A percentile compares a stretch with the other conserved stretches of the same genome.
Evolutionary conservation across 495 filamentous ascomycete genomes (phyloP).

Genomic region (Penicillium cinerascens): DNA sequence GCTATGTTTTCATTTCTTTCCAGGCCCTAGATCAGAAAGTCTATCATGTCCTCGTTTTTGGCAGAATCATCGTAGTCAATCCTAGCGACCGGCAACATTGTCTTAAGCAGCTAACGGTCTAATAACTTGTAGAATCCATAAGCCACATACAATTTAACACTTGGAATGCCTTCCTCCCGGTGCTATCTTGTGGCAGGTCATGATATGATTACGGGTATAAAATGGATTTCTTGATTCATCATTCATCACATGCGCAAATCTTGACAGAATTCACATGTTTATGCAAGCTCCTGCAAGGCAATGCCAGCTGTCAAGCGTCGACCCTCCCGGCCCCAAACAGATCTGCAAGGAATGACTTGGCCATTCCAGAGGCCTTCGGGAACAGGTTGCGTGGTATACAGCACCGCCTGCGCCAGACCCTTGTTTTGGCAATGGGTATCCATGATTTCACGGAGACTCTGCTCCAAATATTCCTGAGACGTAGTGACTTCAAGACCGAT

Average conservation of each 20-base stretch:
- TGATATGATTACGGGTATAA: no score
- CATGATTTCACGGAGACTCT: slow-evolving; percentile 20
- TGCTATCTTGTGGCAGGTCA: no score
- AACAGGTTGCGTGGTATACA: slow-evolving; percentile 35
- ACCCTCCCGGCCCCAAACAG: slow-evolving; percentile 44
- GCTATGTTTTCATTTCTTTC: no score
- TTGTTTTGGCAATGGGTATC: slow-evolving; percentile 8
- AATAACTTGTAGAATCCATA: no score
- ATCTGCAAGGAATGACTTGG: slow-evolving; percentile 46
- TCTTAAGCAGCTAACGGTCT: no score
- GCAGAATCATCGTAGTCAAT: no score
- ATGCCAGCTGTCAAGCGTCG: slow-evolving; percentile 36
- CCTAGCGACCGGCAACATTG: no score
- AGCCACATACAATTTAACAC: no score
- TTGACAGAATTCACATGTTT: not conserved
- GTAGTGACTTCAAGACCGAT: slow-evolving; percentile 31
- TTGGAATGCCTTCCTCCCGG: no score
- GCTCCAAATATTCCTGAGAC: slow-evolving; percentile 14
- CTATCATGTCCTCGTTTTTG: no score
- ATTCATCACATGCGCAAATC: not conserved
- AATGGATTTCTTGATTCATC: not conserved
- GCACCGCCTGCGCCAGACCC: slow-evolving; percentile 25
- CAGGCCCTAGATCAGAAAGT: no score
- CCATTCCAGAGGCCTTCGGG: slow-evolving; percentile 24
- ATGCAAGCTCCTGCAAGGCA: slow-evolving; percentile 28